Evolutionary conservation across 2,329 filamentous ascomycete species (phyloP).

Genomic region (Talaromyces albobiverticillius): DNA sequence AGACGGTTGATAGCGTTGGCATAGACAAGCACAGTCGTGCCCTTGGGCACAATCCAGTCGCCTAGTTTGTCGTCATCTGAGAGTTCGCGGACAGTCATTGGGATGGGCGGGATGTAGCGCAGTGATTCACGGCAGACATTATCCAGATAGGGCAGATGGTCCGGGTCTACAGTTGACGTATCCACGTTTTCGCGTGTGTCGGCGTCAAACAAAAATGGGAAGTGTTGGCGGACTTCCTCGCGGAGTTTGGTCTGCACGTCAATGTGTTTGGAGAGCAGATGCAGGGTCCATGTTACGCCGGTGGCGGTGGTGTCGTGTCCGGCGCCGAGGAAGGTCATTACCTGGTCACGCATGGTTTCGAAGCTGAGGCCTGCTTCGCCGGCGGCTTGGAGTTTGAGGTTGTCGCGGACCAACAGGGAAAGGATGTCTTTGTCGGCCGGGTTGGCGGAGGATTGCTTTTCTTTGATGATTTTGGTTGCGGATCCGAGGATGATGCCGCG

Average conservation of each 20-base stretch:
- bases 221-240: slow-evolving; percentile 36
- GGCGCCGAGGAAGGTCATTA: slow-evolving; percentile 42
- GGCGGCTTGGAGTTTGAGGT: slow-evolving; percentile 37
- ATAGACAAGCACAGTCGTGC: slow-evolving; percentile 44
- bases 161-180: slow-evolving; percentile 32
- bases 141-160: slow-evolving; percentile 45
- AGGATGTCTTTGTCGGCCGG: slow-evolving; percentile 37
- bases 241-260: slow-evolving; percentile 40
- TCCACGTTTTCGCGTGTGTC: slow-evolving; percentile 28
- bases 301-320: slow-evolving; percentile 48
- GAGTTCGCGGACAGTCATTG: slow-evolving; percentile 46
- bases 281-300: slow-evolving; percentile 42
- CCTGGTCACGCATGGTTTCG: slow-evolving; percentile 35
- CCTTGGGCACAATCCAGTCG: slow-evolving; percentile 40
- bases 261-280: slow-evolving; percentile 40
- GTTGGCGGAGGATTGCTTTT: slow-evolving; percentile 34
- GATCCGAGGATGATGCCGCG: slow-evolving; percentile 35
- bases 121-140: slow-evolving; percentile 49
- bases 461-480: slow-evolving; percentile 35
- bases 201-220: slow-evolving; percentile 40
- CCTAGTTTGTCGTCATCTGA: slow-evolving; percentile 39
- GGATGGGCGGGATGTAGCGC: slow-evolving; percentile 46
- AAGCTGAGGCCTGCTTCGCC: slow-evolving; percentile 37
- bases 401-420: slow-evolving; percentile 42
- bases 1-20: slow-evolving; percentile 43